Base-by-base conservation (phyloP, 805 yeast species). In the Alloascoidea africana region DNA sequence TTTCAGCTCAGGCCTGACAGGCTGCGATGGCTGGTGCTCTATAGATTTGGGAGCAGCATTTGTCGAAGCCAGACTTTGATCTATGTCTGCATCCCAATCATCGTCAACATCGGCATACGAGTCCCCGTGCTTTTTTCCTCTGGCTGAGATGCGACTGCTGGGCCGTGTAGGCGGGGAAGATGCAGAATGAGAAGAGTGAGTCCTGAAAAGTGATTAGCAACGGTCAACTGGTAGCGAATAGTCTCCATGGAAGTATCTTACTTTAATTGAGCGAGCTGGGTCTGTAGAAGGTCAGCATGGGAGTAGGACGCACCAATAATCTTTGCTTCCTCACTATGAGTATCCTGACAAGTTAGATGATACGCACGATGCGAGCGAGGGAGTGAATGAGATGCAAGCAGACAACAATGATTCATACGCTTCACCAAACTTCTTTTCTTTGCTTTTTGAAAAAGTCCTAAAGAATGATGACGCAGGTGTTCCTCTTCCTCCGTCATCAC, bases 41-140 rank as follows among this genome's bases (percentile, higher is more conserved):
- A 47, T 49, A 30, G 47, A 39, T 36, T 46, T 50, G 33, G 41
- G 42, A 15, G 41, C 40, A 13, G 36, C 34, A 30, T 34, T 35
- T 32, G 37, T 34, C 35, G 39, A 18, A 15, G 37, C 18, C 13
- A 40, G 18, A 30, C 43, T 36, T 17, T 42, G 46, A 39, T 68
- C 73, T 39, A 70, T 75, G 34, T 75, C 78, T 8, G 89, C 93
- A 54, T 85, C 89, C 96, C 96, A 86, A 55, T 85, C 96, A 47
- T 82, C 94, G 53, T 86, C 95, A 40, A 77, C 60, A 51, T 86
- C 94, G 34, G 74, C 62, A 50, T 77, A 79, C 40, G 57, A 36
- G 41, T 54, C 55, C 8, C 35, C n/a, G n/a, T 17, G 33, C 39
- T 38, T 43, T 38, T 30, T 41, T 33, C 16, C 34, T 18, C 34